Percentiles rank a stretch among this genome's conserved stretches.
phyloP scores from a whole-genome alignment of 345 rosid genomes.

The Salix exigua region DNA sequence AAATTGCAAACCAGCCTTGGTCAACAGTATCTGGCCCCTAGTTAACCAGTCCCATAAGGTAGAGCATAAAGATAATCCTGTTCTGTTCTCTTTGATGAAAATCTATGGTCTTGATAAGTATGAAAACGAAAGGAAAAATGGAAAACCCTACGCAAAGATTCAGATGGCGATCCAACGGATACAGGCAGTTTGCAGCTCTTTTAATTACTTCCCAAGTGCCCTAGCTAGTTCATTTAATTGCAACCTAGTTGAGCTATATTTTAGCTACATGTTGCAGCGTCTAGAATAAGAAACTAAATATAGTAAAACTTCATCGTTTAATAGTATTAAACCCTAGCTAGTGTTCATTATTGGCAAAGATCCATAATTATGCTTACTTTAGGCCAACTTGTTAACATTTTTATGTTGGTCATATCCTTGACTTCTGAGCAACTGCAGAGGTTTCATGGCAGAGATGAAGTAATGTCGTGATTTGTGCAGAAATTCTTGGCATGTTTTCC shows the following conservation, averaged over 20 bases:
- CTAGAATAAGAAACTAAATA: not conserved
- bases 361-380: not conserved
- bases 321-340: not conserved
- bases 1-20: not conserved
- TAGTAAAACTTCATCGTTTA: not conserved
- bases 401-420: too few relatives aligned
- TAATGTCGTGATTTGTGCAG: too few relatives aligned
- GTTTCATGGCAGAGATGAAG: too few relatives aligned
- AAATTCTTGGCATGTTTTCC: too few relatives aligned
- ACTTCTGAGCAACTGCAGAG: too few relatives aligned
- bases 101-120: not conserved
- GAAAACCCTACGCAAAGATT: not conserved
- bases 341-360: not conserved
- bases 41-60: not conserved
- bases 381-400: too few relatives aligned
- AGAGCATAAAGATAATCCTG: not conserved
- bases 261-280: not conserved
- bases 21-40: not conserved
- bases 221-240: not conserved
- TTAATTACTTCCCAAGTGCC: not conserved
- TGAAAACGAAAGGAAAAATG: not conserved
- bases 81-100: not conserved
- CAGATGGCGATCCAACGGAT: not conserved
- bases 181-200: not conserved
- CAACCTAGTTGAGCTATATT: not conserved